Conservation (phyloP, 805 yeast species). For the Metschnikowia lachancei region DNA sequence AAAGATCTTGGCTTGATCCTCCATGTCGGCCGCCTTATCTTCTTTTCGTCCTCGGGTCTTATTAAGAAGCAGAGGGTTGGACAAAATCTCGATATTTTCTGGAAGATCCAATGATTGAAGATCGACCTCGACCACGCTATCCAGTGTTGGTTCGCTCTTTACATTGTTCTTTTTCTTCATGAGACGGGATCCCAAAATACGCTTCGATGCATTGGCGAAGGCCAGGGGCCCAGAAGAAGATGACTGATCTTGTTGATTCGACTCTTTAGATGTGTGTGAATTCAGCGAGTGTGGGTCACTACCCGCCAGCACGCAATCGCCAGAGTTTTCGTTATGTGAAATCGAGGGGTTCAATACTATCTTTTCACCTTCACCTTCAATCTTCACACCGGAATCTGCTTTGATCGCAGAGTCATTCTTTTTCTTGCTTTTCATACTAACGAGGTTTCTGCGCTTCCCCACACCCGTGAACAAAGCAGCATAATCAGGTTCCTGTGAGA, state of each 20-base stretch:
- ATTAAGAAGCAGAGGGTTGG: constrained; percentile 32
- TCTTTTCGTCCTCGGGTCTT: constrained; percentile 65
- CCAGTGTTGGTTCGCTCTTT: constrained; percentile 3
- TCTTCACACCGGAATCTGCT: constrained; percentile 13
- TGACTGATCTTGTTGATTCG: constrained; percentile 1
- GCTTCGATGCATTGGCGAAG: constrained; percentile 36
- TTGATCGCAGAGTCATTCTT: constrained; percentile 27
- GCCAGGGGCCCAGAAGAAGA: constrained; percentile 14
- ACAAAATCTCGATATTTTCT: constrained; percentile 36
- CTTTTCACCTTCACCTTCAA: background rate
- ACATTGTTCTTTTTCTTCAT: constrained; percentile 28
- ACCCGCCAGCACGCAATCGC: constrained; percentile 10
- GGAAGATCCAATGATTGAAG: constrained; percentile 40
- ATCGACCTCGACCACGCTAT: constrained; percentile 39
- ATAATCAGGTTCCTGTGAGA: constrained; percentile 35
- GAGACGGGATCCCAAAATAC: constrained; percentile 41
- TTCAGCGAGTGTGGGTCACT: constrained; percentile 11
- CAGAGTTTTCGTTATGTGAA: constrained; percentile 18
- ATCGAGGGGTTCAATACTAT: constrained; percentile 7
- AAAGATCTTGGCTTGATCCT: constrained; percentile 52
- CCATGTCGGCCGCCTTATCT: constrained; percentile 52
- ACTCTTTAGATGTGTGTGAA: constrained; percentile 11
- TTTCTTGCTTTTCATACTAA: constrained; percentile 20
- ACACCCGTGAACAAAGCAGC: constrained; percentile 44
- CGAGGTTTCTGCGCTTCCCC: constrained; percentile 38